Percentiles rank a stretch among this genome's conserved stretches.
phyloP scores from a whole-genome alignment of 352 stramenopile genomes.

The Globisporangium acanthophoron region DNA sequence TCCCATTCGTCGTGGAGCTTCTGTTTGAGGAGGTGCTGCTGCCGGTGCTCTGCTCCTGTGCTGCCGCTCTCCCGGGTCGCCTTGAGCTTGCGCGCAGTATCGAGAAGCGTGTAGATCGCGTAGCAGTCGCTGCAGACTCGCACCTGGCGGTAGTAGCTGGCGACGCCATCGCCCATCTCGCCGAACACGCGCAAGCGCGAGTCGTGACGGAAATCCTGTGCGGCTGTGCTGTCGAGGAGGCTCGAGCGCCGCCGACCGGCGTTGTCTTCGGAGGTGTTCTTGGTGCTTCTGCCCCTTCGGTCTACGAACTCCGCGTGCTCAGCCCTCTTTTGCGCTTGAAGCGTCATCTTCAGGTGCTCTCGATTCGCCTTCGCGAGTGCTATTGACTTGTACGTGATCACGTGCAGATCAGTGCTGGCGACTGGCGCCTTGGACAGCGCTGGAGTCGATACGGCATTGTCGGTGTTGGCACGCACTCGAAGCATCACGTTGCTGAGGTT shows the following conservation, averaged over 20 bases:
- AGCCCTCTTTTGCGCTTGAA: slow-evolving; percentile 9
- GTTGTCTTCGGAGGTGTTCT: neutral
- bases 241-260: slow-evolving; percentile 17
- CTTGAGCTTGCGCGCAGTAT: slow-evolving; percentile 48
- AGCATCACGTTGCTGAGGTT: slow-evolving; percentile 30
- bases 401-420: slow-evolving; percentile 24
- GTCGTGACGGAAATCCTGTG: slow-evolving; percentile 44
- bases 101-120: slow-evolving; percentile 82
- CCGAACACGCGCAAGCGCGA: slow-evolving; percentile 45
- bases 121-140: slow-evolving; percentile 84
- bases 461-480: slow-evolving; percentile 8
- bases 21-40: slow-evolving; percentile 6
- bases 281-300: neutral
- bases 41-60: slow-evolving; percentile 17
- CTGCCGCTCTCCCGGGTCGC: slow-evolving; percentile 6
- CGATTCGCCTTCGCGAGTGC: slow-evolving; percentile 57
- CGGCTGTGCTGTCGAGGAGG: slow-evolving; percentile 41
- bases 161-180: slow-evolving; percentile 41
- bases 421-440: neutral
- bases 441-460: neutral
- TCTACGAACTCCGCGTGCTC: slow-evolving; percentile 2
- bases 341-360: slow-evolving; percentile 24
- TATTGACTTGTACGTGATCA: slow-evolving; percentile 81
- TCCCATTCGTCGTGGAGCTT: slow-evolving; percentile 43
- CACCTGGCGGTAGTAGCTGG: slow-evolving; percentile 82